These are phyloP conservation scores for Trichophyton schoenleinii DNA, from an alignment of 2,329 filamentous ascomycete species.

Conservation along the genomic window DNA sequence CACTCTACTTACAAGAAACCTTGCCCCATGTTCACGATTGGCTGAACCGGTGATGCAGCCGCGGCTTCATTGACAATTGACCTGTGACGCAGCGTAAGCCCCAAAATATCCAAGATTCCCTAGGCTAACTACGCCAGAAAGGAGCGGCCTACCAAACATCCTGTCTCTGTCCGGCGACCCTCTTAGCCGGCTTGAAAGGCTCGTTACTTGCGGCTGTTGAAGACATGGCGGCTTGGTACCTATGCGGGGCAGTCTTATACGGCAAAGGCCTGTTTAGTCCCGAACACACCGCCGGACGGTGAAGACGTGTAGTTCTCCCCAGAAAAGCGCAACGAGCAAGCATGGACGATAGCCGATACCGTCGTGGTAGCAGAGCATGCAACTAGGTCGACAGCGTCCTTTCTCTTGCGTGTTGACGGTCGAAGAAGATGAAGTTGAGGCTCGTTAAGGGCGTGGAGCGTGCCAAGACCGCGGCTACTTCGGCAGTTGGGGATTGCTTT, in stretches of 20 bases:
- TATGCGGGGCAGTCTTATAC: neutral
- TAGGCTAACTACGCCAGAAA: neutral
- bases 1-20: slow-evolving; percentile 40
- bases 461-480: neutral
- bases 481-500: neutral
- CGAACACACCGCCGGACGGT: too few relatives aligned
- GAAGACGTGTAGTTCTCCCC: neutral
- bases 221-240: slow-evolving; percentile 23
- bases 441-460: neutral
- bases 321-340: neutral
- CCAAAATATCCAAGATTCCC: neutral
- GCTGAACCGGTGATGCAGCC: slow-evolving; percentile 49
- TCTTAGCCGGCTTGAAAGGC: slow-evolving; percentile 35
- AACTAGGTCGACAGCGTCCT: neutral
- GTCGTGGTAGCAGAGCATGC: neutral
- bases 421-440: neutral
- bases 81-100: slow-evolving; percentile 27
- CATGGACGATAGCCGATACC: neutral
- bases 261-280: neutral
- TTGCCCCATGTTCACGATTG: slow-evolving; percentile 58
- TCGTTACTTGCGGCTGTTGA: slow-evolving; percentile 27
- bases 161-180: slow-evolving; percentile 39
- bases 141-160: slow-evolving; percentile 35
- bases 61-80: slow-evolving; percentile 57
- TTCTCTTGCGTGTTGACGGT: neutral